Evolutionary conservation across 306 rosid species (phyloP).

Genomic region (Cucurbita pepo): DNA sequence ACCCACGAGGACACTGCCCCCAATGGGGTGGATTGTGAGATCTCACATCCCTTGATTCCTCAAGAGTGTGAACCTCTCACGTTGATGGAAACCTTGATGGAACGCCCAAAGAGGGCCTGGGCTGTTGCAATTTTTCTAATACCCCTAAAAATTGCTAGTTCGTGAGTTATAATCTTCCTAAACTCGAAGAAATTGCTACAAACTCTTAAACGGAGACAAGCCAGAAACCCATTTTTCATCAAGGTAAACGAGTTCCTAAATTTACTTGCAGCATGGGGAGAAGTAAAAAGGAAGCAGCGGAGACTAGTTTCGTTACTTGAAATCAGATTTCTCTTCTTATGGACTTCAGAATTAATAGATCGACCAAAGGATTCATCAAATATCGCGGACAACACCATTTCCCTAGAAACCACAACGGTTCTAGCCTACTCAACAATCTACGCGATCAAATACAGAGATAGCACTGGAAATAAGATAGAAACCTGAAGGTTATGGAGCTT

Average conservation of each 20-base stretch:
- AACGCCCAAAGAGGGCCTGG: no score
- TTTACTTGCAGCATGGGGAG: background rate
- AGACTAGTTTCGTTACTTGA: background rate
- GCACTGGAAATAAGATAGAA: background rate
- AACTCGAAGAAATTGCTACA: background rate
- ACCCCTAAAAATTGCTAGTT: background rate
- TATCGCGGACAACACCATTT: background rate
- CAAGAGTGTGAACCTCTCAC: no score
- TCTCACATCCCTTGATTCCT: no score
- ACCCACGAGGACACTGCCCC: no score
- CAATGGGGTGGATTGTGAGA: no score
- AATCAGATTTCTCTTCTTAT: background rate
- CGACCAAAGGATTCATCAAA: background rate
- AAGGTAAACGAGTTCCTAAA: background rate
- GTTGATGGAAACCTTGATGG: no score
- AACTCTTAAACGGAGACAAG: background rate
- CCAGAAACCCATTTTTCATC: background rate
- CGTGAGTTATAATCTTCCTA: background rate
- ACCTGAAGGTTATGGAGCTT: slow-evolving; percentile 35
- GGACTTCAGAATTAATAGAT: background rate
- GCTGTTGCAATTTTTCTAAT: background rate
- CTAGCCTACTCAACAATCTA: background rate
- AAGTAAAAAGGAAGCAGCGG: background rate
- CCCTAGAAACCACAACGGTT: background rate
- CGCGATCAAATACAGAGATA: background rate